A percentile compares a stretch with the other conserved stretches of the same genome.
These are phyloP conservation scores for Backusella morwellensis DNA, from an alignment of 192 early-diverging fungal species.

Conservation along the genomic window DNA sequence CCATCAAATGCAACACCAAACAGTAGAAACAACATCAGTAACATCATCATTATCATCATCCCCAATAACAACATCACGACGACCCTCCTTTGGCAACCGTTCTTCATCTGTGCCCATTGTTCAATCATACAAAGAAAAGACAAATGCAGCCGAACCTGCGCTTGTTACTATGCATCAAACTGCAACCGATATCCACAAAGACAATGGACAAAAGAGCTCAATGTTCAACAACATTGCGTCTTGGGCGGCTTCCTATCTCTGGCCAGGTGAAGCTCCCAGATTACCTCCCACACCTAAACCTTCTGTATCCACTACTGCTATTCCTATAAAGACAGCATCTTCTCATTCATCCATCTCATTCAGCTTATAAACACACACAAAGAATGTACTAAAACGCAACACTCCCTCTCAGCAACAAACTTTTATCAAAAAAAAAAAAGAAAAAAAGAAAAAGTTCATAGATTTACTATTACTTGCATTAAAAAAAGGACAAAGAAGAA, in stretches of 20 bases:
- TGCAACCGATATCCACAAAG: constrained; percentile 9
- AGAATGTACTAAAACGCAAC: background rate
- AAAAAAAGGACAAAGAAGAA: background rate
- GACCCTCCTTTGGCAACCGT: background rate
- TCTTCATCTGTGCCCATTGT: background rate
- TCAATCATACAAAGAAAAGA: background rate
- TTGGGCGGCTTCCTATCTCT: constrained; percentile 21
- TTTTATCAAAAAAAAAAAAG: background rate
- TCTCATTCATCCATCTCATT: constrained; percentile 12
- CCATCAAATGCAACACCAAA: background rate
- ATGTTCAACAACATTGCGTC: constrained; percentile 1
- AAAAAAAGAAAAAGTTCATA: background rate
- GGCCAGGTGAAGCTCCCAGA: background rate
- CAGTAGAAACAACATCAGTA: background rate
- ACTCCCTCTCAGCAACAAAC: background rate
- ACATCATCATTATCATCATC: background rate
- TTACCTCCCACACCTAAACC: background rate
- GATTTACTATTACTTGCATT: too few relatives aligned
- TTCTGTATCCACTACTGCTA: background rate
- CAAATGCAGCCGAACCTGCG: constrained; percentile 4
- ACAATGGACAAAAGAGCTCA: background rate
- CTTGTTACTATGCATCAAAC: constrained; percentile 11
- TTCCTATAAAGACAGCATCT: constrained; percentile 4
- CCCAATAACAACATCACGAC: background rate
- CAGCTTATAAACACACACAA: background rate